phyloP scores from a whole-genome alignment of 805 yeast genomes.

The Jamesozyma spencerorum region DNA sequence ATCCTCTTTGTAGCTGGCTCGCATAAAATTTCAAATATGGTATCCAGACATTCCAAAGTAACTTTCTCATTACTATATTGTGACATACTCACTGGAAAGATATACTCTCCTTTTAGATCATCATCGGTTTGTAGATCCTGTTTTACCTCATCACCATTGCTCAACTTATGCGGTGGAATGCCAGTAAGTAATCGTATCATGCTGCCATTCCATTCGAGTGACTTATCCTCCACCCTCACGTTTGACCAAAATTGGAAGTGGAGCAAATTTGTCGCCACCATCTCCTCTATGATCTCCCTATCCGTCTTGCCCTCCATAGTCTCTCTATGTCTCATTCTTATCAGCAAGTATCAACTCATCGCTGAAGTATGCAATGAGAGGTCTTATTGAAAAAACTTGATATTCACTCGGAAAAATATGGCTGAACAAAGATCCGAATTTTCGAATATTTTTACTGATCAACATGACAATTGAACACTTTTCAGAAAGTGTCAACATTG shows the following conservation, averaged over 20 bases:
- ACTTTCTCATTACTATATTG: slow-evolving; percentile 18
- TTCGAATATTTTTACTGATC: too few species aligned
- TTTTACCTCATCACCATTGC: slow-evolving; percentile 15
- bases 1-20: slow-evolving; percentile 32
- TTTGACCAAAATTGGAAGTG: slow-evolving; percentile 25
- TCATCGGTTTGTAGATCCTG: slow-evolving; percentile 1
- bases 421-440: too few species aligned
- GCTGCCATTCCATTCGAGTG: slow-evolving; percentile 11
- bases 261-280: slow-evolving; percentile 20
- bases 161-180: slow-evolving; percentile 16
- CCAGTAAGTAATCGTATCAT: slow-evolving; percentile 15
- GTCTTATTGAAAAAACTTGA: not conserved
- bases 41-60: slow-evolving; percentile 20
- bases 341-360: not conserved
- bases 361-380: not conserved
- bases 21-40: slow-evolving; percentile 14
- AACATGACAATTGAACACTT: too few species aligned
- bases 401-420: slow-evolving; percentile 1
- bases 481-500: too few species aligned
- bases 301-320: not conserved
- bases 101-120: slow-evolving; percentile 12
- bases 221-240: slow-evolving; percentile 11
- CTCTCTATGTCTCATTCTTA: not conserved
- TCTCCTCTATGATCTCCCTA: slow-evolving; percentile 3
- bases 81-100: slow-evolving; percentile 25